phyloP scores from a whole-genome alignment of 2,329 filamentous ascomycete genomes.

The Botrytis fragariae region DNA sequence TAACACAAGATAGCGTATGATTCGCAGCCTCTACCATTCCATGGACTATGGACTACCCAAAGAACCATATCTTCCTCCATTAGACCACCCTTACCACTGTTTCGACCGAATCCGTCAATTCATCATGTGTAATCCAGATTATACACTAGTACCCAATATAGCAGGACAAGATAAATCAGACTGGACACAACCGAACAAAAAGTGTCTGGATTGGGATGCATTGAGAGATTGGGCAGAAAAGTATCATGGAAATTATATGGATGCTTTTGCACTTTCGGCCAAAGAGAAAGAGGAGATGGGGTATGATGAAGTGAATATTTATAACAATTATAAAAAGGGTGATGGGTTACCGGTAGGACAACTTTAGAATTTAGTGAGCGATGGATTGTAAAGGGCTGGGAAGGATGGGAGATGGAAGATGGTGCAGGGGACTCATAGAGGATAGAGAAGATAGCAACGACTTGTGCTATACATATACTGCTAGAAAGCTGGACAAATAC shows the following conservation, averaged over 20 bases:
- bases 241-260: neutral
- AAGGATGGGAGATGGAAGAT: neutral
- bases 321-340: neutral
- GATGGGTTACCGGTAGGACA: neutral
- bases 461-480: neutral
- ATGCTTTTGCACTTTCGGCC: neutral
- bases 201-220: constrained; percentile 10
- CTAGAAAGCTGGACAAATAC: neutral
- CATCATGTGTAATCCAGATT: constrained; percentile 21
- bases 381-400: too few relatives aligned
- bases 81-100: constrained; percentile 18
- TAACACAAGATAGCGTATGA: constrained; percentile 1
- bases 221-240: constrained; percentile 12
- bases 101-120: constrained; percentile 19
- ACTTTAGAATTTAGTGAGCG: neutral
- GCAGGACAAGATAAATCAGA: neutral
- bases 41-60: neutral
- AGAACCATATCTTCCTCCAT: neutral
- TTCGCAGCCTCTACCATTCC: neutral
- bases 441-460: neutral
- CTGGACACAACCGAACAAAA: neutral
- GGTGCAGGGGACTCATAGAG: neutral
- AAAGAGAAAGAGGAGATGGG: neutral
- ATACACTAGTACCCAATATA: constrained; percentile 15
- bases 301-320: neutral